Evolutionary conservation across 192 early-diverging fungal species (phyloP), one percentile per base, ranked within the genome.

Genomic region (Phycomyces nitens): DNA sequence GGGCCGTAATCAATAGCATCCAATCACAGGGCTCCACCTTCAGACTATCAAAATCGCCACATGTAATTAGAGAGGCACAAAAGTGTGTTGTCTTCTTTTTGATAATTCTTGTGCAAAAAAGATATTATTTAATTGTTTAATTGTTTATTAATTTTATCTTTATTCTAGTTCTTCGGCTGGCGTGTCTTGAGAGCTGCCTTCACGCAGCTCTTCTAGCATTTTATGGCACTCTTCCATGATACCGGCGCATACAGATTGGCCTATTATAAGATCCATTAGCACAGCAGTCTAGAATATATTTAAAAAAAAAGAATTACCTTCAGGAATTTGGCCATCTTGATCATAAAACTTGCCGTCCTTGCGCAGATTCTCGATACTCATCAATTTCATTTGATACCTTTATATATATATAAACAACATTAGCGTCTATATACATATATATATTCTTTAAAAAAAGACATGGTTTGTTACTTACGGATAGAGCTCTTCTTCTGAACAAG

Each of bases 151-250:
- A 21, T 3, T 42, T 44, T 58, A 23, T 43, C 7, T 58, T 26
- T 58, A 11, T 8, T 58, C 42, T n/a, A 23, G 23, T 58, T 44
- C 21, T 12, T 78, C 76, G 1, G 75, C 69, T 14, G 70, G 29
- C 7, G 29, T 7, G 2, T 34, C 29, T 34, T 34, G 29, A 34
- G 29, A 7, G 29, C 75, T 0, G 29, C 75, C 0, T 3, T 85
- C 75, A 69, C 86, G 83, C 20, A 92, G 73, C 58, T 87, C 83
- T 38, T 88, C 87, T 52, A 90, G 74, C 58, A 92, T 78, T 71
- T 89, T 86, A 60, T 94, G 92, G 67, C 94, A 94, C 68, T 96
- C 88, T 56, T 89, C 87, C 62, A 96, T 80, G 47, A 94, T 66
- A 39, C 84, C 83, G 61, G 88, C 86, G 47, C 93, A 84, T 23